Evolutionary conservation across 2,329 filamentous ascomycete genomes (phyloP), one percentile per base, ranked within the genome.

Genomic region (Nigrospora oryzae): DNA sequence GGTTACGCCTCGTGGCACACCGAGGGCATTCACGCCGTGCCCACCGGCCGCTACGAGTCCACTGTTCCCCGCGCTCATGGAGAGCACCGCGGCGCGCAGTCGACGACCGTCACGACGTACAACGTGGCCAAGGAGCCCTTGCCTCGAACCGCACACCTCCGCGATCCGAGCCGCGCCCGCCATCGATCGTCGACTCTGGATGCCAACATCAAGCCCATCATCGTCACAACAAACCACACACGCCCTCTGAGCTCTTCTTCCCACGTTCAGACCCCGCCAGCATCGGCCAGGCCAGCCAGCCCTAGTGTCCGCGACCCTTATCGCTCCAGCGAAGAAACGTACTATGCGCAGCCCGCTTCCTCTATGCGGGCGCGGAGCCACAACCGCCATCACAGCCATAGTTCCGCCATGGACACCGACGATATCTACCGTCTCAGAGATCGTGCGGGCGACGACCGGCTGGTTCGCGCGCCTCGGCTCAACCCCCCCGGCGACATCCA

Each of bases 281-380:
- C 55, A 33, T 58, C 54, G 6, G 45, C 34, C 38, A 57, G 59
- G 38, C 60, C 64, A 36, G 56, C 56, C 40, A 82, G 76, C 54
- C 77, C 78, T 15, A 56, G 66, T 12, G 32, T 35, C 40, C 63
- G 72, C 50, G 74, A 79, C 45, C 61, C 72, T 5, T 73, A 75
- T 59, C 69, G 75, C 38, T 61, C 70, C 14, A 75, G 69, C 53
- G 76, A 81, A 35, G 69, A 74, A 31, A 58, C 66, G 32, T 78
- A 77, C 52, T 79, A 76, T 55, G 60, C 76, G 30, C 69, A 79
- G 50, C 78, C 78, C n/a, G 76, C 77, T 43, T 73, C 75, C 5
- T 80, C 78, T 30, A 69, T 71, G 44, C 73, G 72, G 47, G 67
- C 73, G 37, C 68, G 73, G 44, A 73, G 71, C 57, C 63, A 69